These are phyloP conservation scores for Flaveria brownii DNA, from an alignment of 129 eudicot genomes.

Conservation along the genomic window DNA sequence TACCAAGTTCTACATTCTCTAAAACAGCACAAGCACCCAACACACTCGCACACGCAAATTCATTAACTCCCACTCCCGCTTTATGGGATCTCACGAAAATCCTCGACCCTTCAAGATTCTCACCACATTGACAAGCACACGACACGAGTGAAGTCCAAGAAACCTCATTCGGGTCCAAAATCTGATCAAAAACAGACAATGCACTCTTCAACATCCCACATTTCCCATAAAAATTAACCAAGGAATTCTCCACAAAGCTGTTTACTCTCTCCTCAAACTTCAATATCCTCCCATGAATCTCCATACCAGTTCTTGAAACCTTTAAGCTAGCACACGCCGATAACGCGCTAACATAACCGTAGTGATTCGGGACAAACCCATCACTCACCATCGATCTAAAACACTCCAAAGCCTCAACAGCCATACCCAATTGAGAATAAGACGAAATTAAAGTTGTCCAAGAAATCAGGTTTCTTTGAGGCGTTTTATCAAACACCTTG, in stretches of 20 bases:
- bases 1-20: conserved; percentile 43
- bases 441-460: conserved; percentile 63
- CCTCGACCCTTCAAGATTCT: conserved; percentile 47
- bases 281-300: conserved; percentile 53
- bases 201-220: conserved; percentile 61
- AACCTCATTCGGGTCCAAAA: conserved; percentile 54
- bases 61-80: conserved; percentile 53
- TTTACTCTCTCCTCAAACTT: conserved; percentile 41
- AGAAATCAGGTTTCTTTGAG: conserved; percentile 56
- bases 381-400: conserved; percentile 50
- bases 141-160: conserved; percentile 61
- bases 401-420: conserved; percentile 43
- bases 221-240: conserved; percentile 76
- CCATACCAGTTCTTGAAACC: conserved; percentile 51
- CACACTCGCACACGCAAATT: conserved; percentile 46
- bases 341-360: conserved; percentile 61
- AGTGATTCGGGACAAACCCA: conserved; percentile 57
- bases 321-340: conserved; percentile 49
- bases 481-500: conserved; percentile 65
- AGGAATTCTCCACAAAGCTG: conserved; percentile 56
- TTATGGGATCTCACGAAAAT: conserved; percentile 48
- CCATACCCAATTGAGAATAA: conserved; percentile 49
- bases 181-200: conserved; percentile 46
- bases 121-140: conserved; percentile 57
- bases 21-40: conserved; percentile 66